Evolutionary conservation across 768 basidiomycete species (phyloP).

Genomic region (Mycena alexandri): DNA sequence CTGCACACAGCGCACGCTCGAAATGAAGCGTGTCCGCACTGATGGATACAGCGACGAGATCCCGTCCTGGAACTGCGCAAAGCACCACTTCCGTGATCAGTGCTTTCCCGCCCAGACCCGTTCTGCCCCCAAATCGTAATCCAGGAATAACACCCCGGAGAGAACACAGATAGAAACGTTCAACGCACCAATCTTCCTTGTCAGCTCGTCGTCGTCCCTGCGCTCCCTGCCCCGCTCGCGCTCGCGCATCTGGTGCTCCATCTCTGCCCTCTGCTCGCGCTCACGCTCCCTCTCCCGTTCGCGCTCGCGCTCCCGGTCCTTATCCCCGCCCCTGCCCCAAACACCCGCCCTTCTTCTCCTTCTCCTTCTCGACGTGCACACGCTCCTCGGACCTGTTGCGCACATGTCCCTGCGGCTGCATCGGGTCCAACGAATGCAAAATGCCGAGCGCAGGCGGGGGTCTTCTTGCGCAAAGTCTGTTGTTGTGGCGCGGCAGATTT

Average conservation of each 20-base stretch:
- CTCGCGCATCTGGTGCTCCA: conserved; percentile 20
- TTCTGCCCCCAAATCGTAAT: no score
- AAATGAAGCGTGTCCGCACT: no score
- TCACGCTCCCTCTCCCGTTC: conserved; percentile 45
- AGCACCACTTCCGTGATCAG: no score
- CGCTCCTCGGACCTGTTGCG: conserved; percentile 54
- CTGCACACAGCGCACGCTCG: no score
- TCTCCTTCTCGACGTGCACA: conserved; percentile 46
- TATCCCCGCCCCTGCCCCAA: conserved; percentile 61
- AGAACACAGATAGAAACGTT: no score
- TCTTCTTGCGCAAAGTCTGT: conserved; percentile 45
- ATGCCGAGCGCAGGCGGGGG: conserved; percentile 59
- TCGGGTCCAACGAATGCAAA: conserved; percentile 72
- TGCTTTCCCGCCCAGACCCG: no score
- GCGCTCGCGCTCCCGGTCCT: conserved; percentile 51
- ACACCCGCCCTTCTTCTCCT: conserved; percentile 68
- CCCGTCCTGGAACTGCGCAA: no score
- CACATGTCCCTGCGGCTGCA: conserved; percentile 33
- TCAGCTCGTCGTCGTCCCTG: conserved; percentile 66
- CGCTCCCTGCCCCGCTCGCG: conserved; percentile 41
- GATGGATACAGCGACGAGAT: no score
- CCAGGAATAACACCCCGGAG: no score
- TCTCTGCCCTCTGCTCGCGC: conserved; percentile 39
- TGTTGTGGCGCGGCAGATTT: conserved; percentile 42
- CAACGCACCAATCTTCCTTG: conserved; percentile 77